Evolutionary conservation across 2,329 filamentous ascomycete genomes (phyloP), one percentile per base, ranked within the genome.

Genomic region (Xylaria sp.): DNA sequence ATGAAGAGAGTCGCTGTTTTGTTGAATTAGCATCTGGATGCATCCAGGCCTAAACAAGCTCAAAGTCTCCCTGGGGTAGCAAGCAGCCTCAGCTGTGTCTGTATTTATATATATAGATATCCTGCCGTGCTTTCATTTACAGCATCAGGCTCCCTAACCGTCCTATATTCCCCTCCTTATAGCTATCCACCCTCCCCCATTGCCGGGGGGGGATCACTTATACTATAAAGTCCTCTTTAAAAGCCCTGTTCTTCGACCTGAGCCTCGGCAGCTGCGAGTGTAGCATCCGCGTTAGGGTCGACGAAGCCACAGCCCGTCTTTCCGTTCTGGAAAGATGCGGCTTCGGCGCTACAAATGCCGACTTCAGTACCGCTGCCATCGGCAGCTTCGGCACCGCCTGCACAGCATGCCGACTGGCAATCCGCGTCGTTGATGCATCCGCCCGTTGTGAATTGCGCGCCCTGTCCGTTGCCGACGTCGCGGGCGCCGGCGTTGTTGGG

Each of bases 301-400:
- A 71, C 71, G 54, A 77, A 77, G 43, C 72, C 71, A 40, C 75
- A 77, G 43, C 75, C 76, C 27, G 71, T 72, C 72, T 77, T 77
- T 48, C 75, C 75, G 53, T 72, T 74, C 64, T 77, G 75, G 57
- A 73, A 68, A 40, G 74, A 64, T 23, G 74, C 76, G 10, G 74
- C 75, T 49, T 70, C 69, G 61, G 73, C 71, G 58, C 73, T 74
- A 70, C 75, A 77, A 60, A 76, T 72, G 47, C 74, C 74, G 21
- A 74, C 71, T 21, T 64, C 66, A 41, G 58, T 62, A 49, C 68
- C 68, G 51, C 65, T 66, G 58, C 68, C 68, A 35, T 67, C 66
- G 29, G 62, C 69, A n/a, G 70, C 69, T 44, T 56, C 52, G 17
- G 68, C 68, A n/a, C 68, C 68, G 40, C 68, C 68, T 15, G 73